Evolutionary conservation across 2,329 filamentous ascomycete genomes (phyloP).

Genomic region (Exophiala calicioides): DNA sequence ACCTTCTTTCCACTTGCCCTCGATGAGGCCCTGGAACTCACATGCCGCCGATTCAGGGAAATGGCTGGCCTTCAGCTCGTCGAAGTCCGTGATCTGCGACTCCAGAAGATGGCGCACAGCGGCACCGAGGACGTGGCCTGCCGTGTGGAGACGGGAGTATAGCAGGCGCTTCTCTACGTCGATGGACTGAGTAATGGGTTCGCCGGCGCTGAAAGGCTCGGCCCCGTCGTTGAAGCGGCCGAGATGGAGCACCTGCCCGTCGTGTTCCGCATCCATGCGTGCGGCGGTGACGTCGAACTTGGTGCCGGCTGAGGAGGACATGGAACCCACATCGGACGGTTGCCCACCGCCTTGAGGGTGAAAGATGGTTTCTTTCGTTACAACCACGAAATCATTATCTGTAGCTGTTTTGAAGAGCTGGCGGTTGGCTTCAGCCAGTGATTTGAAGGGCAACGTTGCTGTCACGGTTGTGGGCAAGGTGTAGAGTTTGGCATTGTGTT

Average conservation of each 20-base stretch:
- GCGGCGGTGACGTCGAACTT: slow-evolving; percentile 59
- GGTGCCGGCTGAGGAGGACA: slow-evolving; percentile 39
- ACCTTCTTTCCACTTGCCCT: slow-evolving; percentile 60
- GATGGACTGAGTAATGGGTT: slow-evolving; percentile 58
- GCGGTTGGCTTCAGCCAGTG: slow-evolving; percentile 54
- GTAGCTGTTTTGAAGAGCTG: slow-evolving; percentile 60
- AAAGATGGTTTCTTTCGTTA: slow-evolving; percentile 69
- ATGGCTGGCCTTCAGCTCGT: slow-evolving; percentile 71
- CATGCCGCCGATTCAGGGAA: slow-evolving; percentile 67
- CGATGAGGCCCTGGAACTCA: slow-evolving; percentile 69
- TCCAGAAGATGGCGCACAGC: slow-evolving; percentile 64
- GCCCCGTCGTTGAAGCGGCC: slow-evolving; percentile 53
- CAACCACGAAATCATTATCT: slow-evolving; percentile 57
- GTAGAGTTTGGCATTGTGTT: slow-evolving; percentile 26
- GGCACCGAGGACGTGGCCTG: slow-evolving; percentile 69
- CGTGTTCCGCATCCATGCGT: slow-evolving; percentile 54
- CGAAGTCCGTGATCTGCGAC: slow-evolving; percentile 54
- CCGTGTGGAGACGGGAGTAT: slow-evolving; percentile 71
- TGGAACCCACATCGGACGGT: slow-evolving; percentile 65
- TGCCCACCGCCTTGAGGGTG: slow-evolving; percentile 75
- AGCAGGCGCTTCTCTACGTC: slow-evolving; percentile 62
- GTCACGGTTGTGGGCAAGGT: slow-evolving; percentile 31
- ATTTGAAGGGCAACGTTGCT: slow-evolving; percentile 51
- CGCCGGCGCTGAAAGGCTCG: slow-evolving; percentile 43
- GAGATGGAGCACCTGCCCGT: slow-evolving; percentile 65